Base-by-base conservation (phyloP, 345 rosid genomes). In the Mangifera indica region DNA sequence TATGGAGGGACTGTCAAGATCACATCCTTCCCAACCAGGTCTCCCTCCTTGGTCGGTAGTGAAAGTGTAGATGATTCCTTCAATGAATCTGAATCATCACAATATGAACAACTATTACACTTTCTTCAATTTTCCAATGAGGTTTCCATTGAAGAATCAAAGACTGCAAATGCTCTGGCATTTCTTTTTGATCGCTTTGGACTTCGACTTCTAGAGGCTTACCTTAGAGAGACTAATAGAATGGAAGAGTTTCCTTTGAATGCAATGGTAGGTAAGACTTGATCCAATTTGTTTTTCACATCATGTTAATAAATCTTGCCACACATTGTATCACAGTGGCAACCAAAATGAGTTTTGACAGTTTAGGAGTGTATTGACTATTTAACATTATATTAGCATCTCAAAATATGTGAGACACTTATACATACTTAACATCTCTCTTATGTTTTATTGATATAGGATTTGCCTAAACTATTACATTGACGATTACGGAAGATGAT, bases 1-100 rank as follows among this genome's bases (percentile, higher is more conserved):
- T 95, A 95, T 69, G 99, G 99, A 63, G 99, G 99, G 49, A 90
- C 90, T 20, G 98, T 95, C 63, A 95, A 87, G 87, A 95, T 95
- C 64, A 87, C 85, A 12, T 83, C 93, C 58, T 82, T 95, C 15
- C 93, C 93, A 0, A 92, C 88, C 78, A 84, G 77, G 65, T 88
- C 93, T 17, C 81, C 90, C 7, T 91, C 87, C 54, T 72, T 84
- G 66, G 72, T 87, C 40, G 85, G 97, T 55, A 88, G 93, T 62
- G 98, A 90, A 79, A 89, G 87, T 81, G 83, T 88, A 4, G 97
- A 92, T 52, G 98, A 92, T 64, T 92, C 98, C 2, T 49, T 92
- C 51, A 98, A 90, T 37, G 97, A 84, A 45, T 95, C 97, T 0
- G 97, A 95, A 75, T 87, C 96, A 67, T 91, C 96, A 55, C 99